phyloP scores from a whole-genome alignment of 2,329 filamentous ascomycete genomes.

The Penicillium digitatum region DNA sequence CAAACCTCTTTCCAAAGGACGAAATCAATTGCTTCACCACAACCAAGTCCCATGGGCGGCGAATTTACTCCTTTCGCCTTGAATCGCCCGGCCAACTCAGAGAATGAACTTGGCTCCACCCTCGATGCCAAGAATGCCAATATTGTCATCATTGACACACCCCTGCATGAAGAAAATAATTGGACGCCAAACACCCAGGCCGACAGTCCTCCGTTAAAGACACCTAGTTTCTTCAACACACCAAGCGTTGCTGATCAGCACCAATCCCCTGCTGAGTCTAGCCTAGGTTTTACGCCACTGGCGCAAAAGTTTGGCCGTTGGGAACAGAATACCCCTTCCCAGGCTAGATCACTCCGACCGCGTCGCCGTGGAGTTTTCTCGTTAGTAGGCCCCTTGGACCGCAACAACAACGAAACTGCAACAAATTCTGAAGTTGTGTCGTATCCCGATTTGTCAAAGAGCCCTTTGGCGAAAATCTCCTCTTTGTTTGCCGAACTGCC shows the following conservation, averaged over 20 bases:
- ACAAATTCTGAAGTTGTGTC: slow-evolving; percentile 15
- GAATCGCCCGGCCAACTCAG: slow-evolving; percentile 12
- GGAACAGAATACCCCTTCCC: slow-evolving; percentile 57
- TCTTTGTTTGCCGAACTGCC: slow-evolving; percentile 15
- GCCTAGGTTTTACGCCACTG: slow-evolving; percentile 61
- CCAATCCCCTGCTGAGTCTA: slow-evolving; percentile 21
- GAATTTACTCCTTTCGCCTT: slow-evolving; percentile 7
- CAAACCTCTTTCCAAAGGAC: slow-evolving; percentile 12
- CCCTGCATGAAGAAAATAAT: slow-evolving; percentile 11
- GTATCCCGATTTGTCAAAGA: slow-evolving; percentile 22
- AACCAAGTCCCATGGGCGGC: slow-evolving; percentile 19
- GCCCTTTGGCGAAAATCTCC: slow-evolving; percentile 18
- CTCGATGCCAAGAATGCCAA: slow-evolving; percentile 27
- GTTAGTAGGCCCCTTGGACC: slow-evolving; percentile 26
- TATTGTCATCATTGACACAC: slow-evolving; percentile 9
- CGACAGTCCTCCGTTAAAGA: slow-evolving; percentile 12
- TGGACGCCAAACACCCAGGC: slow-evolving; percentile 10
- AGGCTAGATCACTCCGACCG: slow-evolving; percentile 25
- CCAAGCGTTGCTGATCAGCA: slow-evolving; percentile 12
- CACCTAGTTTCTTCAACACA: slow-evolving; percentile 12
- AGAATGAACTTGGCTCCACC: slow-evolving; percentile 10
- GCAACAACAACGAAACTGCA: slow-evolving; percentile 1
- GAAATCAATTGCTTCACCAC: slow-evolving; percentile 18
- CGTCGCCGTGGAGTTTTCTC: slow-evolving; percentile 37
- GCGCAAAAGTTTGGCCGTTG: slow-evolving; percentile 60